Conservation (phyloP, 306 rosid genomes). For the Rubus parviflorus region DNA sequence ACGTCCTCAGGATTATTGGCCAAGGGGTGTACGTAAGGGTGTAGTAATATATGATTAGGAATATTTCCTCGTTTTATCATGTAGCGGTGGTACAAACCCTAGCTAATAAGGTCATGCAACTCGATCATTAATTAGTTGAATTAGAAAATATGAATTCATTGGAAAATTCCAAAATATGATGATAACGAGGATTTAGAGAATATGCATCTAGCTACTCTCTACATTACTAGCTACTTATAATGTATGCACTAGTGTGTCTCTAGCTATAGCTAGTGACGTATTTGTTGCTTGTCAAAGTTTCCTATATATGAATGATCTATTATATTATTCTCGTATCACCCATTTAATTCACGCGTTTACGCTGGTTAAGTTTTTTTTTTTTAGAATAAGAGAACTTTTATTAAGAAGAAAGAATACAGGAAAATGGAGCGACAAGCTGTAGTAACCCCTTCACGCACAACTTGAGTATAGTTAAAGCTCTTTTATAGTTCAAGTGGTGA, state of each 20-base stretch:
- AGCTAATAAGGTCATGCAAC: neutral
- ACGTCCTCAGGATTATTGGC: neutral
- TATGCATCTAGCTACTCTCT: too few species aligned
- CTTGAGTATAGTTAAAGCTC: too few species aligned
- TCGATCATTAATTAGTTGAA: neutral
- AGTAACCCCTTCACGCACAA: too few species aligned
- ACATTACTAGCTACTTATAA: too few species aligned
- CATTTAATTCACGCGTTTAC: neutral
- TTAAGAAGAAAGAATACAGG: too few species aligned
- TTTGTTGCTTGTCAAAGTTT: neutral
- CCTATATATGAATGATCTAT: neutral
- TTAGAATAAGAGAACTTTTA: too few species aligned
- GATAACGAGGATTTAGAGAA: neutral
- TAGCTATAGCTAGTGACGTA: neutral
- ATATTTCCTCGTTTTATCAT: constrained; percentile 6
- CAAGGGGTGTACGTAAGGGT: neutral
- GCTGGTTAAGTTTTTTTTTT: too few species aligned
- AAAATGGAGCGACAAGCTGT: too few species aligned
- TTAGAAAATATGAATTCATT: neutral
- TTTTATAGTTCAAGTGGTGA: too few species aligned
- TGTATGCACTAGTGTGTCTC: too few species aligned
- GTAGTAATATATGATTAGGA: neutral
- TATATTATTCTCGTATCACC: neutral
- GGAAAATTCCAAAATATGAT: neutral
- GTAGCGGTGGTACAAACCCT: neutral